Conservation (phyloP, 2,329 filamentous ascomycete genomes). For the Bipolaris bicolor region DNA sequence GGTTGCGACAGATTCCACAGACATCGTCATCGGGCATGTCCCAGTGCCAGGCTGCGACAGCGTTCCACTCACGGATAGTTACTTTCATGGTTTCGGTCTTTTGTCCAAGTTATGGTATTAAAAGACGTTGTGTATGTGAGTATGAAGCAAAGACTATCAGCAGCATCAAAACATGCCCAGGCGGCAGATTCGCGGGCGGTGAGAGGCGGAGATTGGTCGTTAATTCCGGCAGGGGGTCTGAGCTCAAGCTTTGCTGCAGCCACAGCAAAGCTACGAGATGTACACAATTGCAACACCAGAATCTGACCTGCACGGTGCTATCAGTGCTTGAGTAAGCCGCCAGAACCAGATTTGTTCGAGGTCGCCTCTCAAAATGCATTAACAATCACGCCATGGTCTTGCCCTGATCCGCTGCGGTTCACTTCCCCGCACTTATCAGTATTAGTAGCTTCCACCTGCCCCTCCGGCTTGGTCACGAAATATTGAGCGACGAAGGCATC, state of each 20-base stretch:
- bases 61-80: conserved; percentile 90
- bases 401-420: conserved; percentile 10
- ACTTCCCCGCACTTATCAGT: conserved; percentile 15
- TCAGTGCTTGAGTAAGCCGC: not conserved
- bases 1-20: conserved; percentile 96
- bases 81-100: conserved; percentile 75
- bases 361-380: not conserved
- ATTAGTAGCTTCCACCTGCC: conserved; percentile 9
- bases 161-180: conserved; percentile 16
- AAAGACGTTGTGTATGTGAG: conserved; percentile 8
- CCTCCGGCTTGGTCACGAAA: conserved; percentile 11
- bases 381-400: conserved; percentile 7
- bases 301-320: not conserved
- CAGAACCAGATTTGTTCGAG: not conserved
- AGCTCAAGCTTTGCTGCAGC: conserved; percentile 16
- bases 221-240: conserved; percentile 13
- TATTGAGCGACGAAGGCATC: conserved; percentile 25
- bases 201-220: conserved; percentile 20
- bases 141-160: conserved; percentile 30
- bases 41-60: conserved; percentile 97
- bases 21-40: conserved; percentile 97
- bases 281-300: not conserved
- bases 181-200: conserved; percentile 26
- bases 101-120: conserved; percentile 3
- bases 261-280: not conserved